These are phyloP conservation scores for Dalbergia cochinchinensis DNA, from an alignment of 306 rosid species.

Conservation along the genomic window DNA sequence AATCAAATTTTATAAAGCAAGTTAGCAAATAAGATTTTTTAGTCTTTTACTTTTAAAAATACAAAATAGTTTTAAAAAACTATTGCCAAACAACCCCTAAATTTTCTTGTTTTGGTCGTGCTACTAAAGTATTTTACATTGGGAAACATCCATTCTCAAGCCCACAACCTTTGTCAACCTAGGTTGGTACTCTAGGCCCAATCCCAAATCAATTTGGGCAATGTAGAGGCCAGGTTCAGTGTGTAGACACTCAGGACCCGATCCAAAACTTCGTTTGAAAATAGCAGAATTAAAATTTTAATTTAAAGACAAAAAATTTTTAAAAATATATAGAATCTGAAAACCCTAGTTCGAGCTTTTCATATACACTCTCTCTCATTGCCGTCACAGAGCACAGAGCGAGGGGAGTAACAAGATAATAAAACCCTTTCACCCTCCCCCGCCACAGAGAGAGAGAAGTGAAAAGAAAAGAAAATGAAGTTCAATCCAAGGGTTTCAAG, in stretches of 20 bases:
- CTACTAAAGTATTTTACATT: too few species aligned
- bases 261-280: neutral
- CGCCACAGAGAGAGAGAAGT: neutral
- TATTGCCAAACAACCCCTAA: too few species aligned
- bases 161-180: neutral
- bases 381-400: slow-evolving; percentile 36
- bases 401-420: neutral
- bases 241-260: neutral
- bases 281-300: neutral
- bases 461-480: slow-evolving; percentile 65
- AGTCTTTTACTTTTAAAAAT: too few species aligned
- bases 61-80: too few species aligned
- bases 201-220: neutral
- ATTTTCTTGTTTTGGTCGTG: too few species aligned
- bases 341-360: slow-evolving; percentile 32
- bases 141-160: neutral
- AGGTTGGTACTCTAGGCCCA: neutral
- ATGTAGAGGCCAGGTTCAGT: too few species aligned
- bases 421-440: neutral
- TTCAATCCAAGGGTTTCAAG: slow-evolving; percentile 86
- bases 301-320: neutral
- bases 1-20: too few species aligned
- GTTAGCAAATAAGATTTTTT: too few species aligned
- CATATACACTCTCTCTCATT: neutral
- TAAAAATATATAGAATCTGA: neutral